Evolutionary conservation across 371 early-diverging fungal species (phyloP).

Genomic region (Circinella minor): DNA sequence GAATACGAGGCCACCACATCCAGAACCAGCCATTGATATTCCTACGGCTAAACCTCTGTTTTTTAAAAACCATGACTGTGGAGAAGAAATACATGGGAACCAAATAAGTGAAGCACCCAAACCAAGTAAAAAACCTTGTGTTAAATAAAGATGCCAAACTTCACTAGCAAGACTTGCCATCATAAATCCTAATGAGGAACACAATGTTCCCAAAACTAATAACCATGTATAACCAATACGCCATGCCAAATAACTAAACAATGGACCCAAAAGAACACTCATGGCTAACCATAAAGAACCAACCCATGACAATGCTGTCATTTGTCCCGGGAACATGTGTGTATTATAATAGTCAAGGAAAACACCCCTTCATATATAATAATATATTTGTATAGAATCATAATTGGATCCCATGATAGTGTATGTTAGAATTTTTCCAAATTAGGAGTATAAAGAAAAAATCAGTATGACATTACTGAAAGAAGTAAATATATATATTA

Average conservation of each 20-base stretch:
- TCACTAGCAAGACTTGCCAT: constrained; percentile 65
- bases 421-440: no score
- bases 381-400: neutral
- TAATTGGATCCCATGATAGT: no score
- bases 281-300: constrained; percentile 45
- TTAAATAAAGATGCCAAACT: constrained; percentile 32
- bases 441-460: no score
- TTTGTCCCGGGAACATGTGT: constrained; percentile 33
- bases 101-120: constrained; percentile 68
- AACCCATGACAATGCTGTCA: constrained; percentile 49
- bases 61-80: constrained; percentile 72
- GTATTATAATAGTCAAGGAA: constrained; percentile 43
- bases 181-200: constrained; percentile 57
- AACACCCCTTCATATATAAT: constrained; percentile 26
- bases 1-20: constrained; percentile 64
- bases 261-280: constrained; percentile 41
- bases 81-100: constrained; percentile 69
- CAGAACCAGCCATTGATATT: constrained; percentile 48
- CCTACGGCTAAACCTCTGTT: constrained; percentile 72
- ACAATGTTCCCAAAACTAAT: constrained; percentile 48
- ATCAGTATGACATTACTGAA: no score
- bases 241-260: constrained; percentile 51
- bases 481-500: neutral
- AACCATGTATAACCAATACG: constrained; percentile 59
- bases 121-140: constrained; percentile 41